Evolutionary conservation across 768 basidiomycete genomes (phyloP), one percentile per base, ranked within the genome.

Genomic region (Leccinellum luteum): DNA sequence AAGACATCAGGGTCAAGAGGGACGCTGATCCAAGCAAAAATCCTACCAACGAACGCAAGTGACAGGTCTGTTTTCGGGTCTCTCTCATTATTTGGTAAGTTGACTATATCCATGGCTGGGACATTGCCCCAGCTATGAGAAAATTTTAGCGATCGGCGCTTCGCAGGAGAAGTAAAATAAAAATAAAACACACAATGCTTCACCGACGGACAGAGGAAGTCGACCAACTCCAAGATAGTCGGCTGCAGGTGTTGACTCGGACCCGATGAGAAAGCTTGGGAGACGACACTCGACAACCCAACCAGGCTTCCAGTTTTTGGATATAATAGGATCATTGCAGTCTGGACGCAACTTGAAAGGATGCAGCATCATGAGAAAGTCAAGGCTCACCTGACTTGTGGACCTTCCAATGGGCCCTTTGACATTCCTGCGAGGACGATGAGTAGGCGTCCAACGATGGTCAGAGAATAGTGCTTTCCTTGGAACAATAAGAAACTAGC

Each of bases 401-500:
- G 2, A 25, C 35, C 2, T 48, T 56, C 80, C 79, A 80, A 54
- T 80, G 79, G 19, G 41, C 61, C 19, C 38, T 66, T 61, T 81
- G 80, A 56, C 79, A 81, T 43, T 71, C 74, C 76, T 79, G 48
- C 17, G 14, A 8, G 13, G 6, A 10, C 4, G 9, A 5, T 48
- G 7, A 34, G 6, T 47, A 12, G 55, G n/a, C 19, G 13, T 27
- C 25, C 2, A 19, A 21, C 13, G 7, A 23, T 17, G 8, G 9
- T 13, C 32, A 8, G 6, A 48, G 32, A 27, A 58, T n/a, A n/a
- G n/a, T n/a, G 2, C 48, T 35, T 48, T 62, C 69, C 58, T 67
- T 75, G 9, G 79, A 80, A 60, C 80, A 81, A 58, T 81, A 81
- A 21, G 74, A 74, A 2, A 79, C 78, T 15, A 80, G 61, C 50